Conservation (phyloP, 1,139 yeast species). For the Suhomyces choctaworum region DNA sequence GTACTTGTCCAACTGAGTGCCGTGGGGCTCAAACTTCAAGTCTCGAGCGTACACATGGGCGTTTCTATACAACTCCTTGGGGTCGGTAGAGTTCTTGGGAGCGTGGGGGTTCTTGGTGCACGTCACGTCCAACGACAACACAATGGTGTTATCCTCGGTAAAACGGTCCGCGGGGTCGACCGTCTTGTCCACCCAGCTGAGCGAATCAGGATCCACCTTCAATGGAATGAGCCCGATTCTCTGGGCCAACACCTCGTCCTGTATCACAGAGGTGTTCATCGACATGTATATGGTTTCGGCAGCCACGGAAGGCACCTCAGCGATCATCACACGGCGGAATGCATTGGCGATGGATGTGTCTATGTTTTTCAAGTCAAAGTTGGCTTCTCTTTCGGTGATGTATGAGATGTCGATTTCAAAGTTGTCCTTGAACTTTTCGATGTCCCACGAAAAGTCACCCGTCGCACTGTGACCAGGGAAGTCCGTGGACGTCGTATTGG, state of each 20-base stretch:
- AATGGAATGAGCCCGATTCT: constrained; percentile 91
- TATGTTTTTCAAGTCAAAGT: constrained; percentile 81
- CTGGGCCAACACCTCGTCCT: constrained; percentile 95
- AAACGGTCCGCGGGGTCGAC: constrained; percentile 67
- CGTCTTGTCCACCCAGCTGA: constrained; percentile 71
- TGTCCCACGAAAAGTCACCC: constrained; percentile 77
- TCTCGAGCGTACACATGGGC: constrained; percentile 87
- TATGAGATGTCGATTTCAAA: constrained; percentile 71
- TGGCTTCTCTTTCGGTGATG: constrained; percentile 69
- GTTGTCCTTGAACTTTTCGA: constrained; percentile 70
- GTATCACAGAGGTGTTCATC: constrained; percentile 94
- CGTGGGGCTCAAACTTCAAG: constrained; percentile 88
- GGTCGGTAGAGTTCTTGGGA: constrained; percentile 75
- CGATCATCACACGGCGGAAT: constrained; percentile 92
- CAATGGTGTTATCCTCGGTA: constrained; percentile 87
- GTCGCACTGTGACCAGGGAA: constrained; percentile 77
- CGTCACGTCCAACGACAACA: constrained; percentile 73
- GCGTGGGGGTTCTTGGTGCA: constrained; percentile 89
- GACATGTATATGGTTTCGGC: constrained; percentile 87
- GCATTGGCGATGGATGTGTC: constrained; percentile 96
- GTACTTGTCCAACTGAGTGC: constrained; percentile 72
- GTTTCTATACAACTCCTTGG: constrained; percentile 78
- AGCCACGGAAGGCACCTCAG: constrained; percentile 96
- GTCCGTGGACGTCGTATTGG: constrained; percentile 83
- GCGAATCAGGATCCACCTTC: constrained; percentile 85